Evolutionary conservation across 2,329 filamentous ascomycete genomes (phyloP).

Genomic region (Neofusicoccum kwambonambiense): DNA sequence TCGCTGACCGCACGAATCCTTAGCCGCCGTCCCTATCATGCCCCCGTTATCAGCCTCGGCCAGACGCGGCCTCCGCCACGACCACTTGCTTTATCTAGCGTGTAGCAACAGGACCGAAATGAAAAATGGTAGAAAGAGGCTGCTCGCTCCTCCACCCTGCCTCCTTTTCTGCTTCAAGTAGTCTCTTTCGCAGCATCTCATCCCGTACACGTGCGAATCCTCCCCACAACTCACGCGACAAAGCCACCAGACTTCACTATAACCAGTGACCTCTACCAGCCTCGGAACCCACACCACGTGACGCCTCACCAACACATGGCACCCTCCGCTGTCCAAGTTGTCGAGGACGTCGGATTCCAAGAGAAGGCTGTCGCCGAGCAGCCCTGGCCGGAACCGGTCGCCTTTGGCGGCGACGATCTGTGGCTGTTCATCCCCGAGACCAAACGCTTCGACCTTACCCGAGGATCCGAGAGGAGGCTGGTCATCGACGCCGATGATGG

Average conservation of each 20-base stretch:
- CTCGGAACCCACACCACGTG: background rate
- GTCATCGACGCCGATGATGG: conserved; percentile 42
- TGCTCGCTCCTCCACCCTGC: background rate
- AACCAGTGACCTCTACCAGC: background rate
- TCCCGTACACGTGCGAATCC: background rate
- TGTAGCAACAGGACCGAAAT: background rate
- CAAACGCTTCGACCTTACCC: conserved; percentile 43
- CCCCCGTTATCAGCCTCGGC: background rate
- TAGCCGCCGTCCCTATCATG: background rate
- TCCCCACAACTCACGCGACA: background rate
- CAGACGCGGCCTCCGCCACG: background rate
- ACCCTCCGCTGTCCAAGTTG: conserved; percentile 28
- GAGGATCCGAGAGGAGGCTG: conserved; percentile 37
- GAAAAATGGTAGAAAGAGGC: background rate
- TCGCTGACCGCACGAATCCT: background rate
- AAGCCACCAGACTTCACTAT: background rate
- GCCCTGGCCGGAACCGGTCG: conserved; percentile 39
- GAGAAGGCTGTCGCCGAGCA: conserved; percentile 23
- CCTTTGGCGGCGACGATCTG: conserved; percentile 42
- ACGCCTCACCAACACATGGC: conserved; percentile 24
- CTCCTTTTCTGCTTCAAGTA: background rate
- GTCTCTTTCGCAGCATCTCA: background rate
- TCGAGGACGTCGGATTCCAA: conserved; percentile 26
- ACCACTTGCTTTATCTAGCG: conserved; percentile 9
- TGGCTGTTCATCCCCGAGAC: conserved; percentile 43